Evolutionary conservation across 2,329 filamentous ascomycete genomes (phyloP).

Genomic region (Incumbomyces delicatus): DNA sequence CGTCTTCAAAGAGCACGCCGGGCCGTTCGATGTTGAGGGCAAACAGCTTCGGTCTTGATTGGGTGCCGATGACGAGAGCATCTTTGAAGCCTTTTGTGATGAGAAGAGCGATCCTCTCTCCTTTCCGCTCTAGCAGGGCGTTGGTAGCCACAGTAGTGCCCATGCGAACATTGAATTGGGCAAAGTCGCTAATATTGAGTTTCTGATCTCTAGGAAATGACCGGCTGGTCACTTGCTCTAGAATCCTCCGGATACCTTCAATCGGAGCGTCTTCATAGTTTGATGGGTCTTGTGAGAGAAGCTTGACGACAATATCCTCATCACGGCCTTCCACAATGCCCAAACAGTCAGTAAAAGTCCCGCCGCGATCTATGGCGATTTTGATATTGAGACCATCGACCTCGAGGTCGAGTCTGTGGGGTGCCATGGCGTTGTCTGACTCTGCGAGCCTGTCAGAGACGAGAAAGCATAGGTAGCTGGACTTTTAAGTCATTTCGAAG

Average conservation of each 20-base stretch:
- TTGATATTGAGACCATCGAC: not conserved
- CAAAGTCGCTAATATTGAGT: slow-evolving; percentile 58
- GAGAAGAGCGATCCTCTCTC: slow-evolving; percentile 76
- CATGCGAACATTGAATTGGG: slow-evolving; percentile 81
- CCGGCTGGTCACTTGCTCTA: slow-evolving; percentile 54
- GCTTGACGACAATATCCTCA: slow-evolving; percentile 67
- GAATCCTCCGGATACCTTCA: slow-evolving; percentile 78
- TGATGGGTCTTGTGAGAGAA: slow-evolving; percentile 77
- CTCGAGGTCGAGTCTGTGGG: too few species aligned
- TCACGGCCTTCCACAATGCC: slow-evolving; percentile 57
- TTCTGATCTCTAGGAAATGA: slow-evolving; percentile 71
- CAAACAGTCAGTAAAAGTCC: slow-evolving; percentile 82
- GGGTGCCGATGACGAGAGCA: slow-evolving; percentile 80
- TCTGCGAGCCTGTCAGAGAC: too few species aligned
- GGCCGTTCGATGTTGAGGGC: slow-evolving; percentile 80
- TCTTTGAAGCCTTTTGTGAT: slow-evolving; percentile 83
- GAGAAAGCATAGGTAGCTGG: too few species aligned
- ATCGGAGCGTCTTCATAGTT: slow-evolving; percentile 88
- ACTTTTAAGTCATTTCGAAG: too few species aligned
- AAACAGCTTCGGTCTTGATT: slow-evolving; percentile 81
- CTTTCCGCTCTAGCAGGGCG: slow-evolving; percentile 79
- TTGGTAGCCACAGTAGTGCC: slow-evolving; percentile 93
- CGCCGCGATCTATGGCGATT: slow-evolving; percentile 51
- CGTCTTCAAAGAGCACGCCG: slow-evolving; percentile 72
- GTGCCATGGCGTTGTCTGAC: too few species aligned